Conservation (phyloP, 352 stramenopile genomes). For the Globisporangium splendens region DNA sequence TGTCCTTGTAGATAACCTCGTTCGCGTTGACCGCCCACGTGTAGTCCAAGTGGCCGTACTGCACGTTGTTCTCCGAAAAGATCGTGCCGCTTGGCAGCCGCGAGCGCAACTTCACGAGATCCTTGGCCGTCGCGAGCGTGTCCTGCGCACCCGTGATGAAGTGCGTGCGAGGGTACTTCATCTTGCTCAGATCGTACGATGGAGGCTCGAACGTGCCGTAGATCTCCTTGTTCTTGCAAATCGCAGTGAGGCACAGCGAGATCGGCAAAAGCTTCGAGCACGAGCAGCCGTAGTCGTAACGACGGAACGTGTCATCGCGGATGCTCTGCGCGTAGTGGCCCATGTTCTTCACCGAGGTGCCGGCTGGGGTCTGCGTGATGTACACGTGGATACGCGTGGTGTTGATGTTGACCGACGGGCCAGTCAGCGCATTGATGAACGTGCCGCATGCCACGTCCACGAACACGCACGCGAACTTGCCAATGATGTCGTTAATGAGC, state of each 20-base stretch:
- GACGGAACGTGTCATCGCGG: constrained; percentile 41
- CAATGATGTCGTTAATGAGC: constrained; percentile 31
- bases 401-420: constrained; percentile 46
- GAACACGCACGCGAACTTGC: constrained; percentile 38
- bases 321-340: constrained; percentile 51
- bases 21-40: constrained; percentile 59
- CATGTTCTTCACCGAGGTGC: constrained; percentile 57
- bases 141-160: constrained; percentile 52
- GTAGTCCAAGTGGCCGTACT: constrained; percentile 70
- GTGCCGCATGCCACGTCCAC: constrained; percentile 34
- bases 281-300: constrained; percentile 51
- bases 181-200: constrained; percentile 28
- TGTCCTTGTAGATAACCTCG: constrained; percentile 49
- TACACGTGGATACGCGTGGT: constrained; percentile 47
- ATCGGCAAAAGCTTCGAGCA: constrained; percentile 31
- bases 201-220: constrained; percentile 44
- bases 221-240: constrained; percentile 50
- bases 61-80: constrained; percentile 39
- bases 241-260: constrained; percentile 25
- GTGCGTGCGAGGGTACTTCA: constrained; percentile 47
- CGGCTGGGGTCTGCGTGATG: constrained; percentile 43
- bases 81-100: constrained; percentile 42
- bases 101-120: constrained; percentile 43
- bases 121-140: constrained; percentile 39
- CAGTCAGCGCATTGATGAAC: constrained; percentile 37